Percentiles rank a stretch among this genome's conserved stretches.
Conservation (phyloP, 805 yeast species). For the Wickerhamiella vanderwaltii region DNA sequence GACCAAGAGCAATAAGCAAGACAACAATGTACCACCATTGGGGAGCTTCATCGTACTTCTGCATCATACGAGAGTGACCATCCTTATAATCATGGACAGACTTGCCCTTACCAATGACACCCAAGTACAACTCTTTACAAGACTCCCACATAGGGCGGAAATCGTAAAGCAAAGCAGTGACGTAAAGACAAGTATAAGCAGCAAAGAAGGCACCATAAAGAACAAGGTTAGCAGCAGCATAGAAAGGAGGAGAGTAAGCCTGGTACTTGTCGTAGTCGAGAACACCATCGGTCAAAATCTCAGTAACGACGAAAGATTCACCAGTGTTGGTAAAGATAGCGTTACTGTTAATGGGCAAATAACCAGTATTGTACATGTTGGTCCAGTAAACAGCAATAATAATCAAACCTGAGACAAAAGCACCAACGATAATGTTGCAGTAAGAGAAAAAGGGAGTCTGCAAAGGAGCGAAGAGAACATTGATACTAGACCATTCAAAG, state of each 20-base stretch:
- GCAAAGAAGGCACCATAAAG: slow-evolving; percentile 41
- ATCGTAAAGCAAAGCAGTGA: slow-evolving; percentile 37
- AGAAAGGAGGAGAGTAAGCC: slow-evolving; percentile 45
- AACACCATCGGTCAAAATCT: slow-evolving; percentile 32
- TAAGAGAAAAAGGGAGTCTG: slow-evolving; percentile 32
- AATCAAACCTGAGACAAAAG: slow-evolving; percentile 17
- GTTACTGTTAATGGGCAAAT: slow-evolving; percentile 36
- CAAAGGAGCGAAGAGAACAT: slow-evolving; percentile 27
- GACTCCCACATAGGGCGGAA: slow-evolving; percentile 26
- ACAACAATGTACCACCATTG: slow-evolving; percentile 38
- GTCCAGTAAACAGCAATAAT: slow-evolving; percentile 31
- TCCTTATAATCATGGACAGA: slow-evolving; percentile 19
- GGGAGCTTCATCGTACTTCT: slow-evolving; percentile 41
- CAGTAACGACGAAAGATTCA: slow-evolving; percentile 32
- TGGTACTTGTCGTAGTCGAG: slow-evolving; percentile 37
- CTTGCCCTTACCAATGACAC: slow-evolving; percentile 11
- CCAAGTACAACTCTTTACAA: slow-evolving; percentile 20
- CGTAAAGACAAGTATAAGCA: slow-evolving; percentile 41
- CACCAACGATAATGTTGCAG: slow-evolving; percentile 30
- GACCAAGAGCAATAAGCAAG: slow-evolving; percentile 21
- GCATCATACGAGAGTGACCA: slow-evolving; percentile 41
- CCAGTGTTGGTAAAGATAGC: slow-evolving; percentile 41
- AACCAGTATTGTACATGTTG: slow-evolving; percentile 32
- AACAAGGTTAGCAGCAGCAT: slow-evolving; percentile 43
- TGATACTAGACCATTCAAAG: slow-evolving; percentile 43